Base-by-base conservation (phyloP, 2,329 filamentous ascomycete genomes). In the Colletotrichum plurivorum region DNA sequence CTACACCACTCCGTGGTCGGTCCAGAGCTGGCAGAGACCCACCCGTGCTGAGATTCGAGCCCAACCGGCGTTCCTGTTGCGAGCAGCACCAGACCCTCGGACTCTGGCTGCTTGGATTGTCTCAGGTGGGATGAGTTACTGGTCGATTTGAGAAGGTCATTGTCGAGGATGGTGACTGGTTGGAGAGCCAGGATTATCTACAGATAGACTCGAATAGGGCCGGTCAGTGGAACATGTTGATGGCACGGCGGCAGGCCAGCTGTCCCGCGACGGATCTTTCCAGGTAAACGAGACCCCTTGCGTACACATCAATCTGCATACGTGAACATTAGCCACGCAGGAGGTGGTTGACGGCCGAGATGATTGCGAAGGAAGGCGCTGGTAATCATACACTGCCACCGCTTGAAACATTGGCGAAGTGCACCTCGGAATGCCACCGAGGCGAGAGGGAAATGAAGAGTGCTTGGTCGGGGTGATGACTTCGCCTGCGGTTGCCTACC, bases 401-500 rank as follows among this genome's bases (percentile, higher is more conserved):
- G 52, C 20, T 65, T 46, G 62, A 51, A 69, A 51, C 48, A 59
- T 55, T 45, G 49, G 54, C 22, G 39, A 55, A 49, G 22, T 51
- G 43, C 27, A 41, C 20, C 20, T 61, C 62, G n/a, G 36, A 36
- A 15, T 51, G 46, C 60, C 36, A 25, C 51, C 66, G 62, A 66
- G 51, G 45, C 12, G n/a, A 39, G 22, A 8, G 16, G 5, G 15
- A 41, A 20, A 22, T 55, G 25, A 36, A 45, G 20, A 27, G 12
- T 25, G 20, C 6, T 25, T 16, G 20, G 54, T 5, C 43, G 16
- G 18, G 43, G n/a, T 52, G 45, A 20, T 41, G 49, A 20, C n/a
- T 52, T 66, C 62, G 62, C 66, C 62, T 66, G 16, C 31, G 18
- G 25, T 56, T 66, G 43, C 49, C 54, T 20, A 46, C 46, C 20